phyloP scores from a whole-genome alignment of 2,329 filamentous ascomycete genomes.

The Aspergillus fischeri region DNA sequence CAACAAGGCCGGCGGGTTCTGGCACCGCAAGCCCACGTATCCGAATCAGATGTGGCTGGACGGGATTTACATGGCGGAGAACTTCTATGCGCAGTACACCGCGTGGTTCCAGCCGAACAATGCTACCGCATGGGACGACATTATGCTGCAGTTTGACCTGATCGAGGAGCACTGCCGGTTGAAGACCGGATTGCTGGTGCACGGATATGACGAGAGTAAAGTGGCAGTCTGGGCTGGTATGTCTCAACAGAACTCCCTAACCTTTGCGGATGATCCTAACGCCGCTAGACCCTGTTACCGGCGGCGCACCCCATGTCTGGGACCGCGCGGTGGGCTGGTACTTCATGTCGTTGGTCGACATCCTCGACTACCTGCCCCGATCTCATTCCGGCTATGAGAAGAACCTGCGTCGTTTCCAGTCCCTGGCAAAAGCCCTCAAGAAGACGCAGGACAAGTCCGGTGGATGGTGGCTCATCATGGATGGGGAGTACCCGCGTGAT shows the following conservation, averaged over 20 bases:
- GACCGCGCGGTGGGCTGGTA: constrained; percentile 14
- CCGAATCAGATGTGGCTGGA: constrained; percentile 17
- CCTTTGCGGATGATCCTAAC: neutral
- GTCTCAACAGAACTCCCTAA: neutral
- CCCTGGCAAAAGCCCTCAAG: constrained; percentile 8
- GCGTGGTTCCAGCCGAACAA: constrained; percentile 12
- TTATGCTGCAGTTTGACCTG: constrained; percentile 12
- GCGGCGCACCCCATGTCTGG: constrained; percentile 10
- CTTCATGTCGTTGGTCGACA: constrained; percentile 13
- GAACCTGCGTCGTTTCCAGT: constrained; percentile 10
- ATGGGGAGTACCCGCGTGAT: constrained; percentile 8
- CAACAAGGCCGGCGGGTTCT: constrained; percentile 11
- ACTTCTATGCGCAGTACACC: constrained; percentile 13
- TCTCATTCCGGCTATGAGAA: constrained; percentile 6
- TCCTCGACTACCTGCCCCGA: constrained; percentile 11
- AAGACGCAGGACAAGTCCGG: constrained; percentile 9
- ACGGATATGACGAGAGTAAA: constrained; percentile 11
- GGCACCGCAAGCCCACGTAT: constrained; percentile 14
- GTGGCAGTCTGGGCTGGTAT: constrained; percentile 15
- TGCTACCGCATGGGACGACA: constrained; percentile 13
- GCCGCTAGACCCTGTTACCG: constrained; percentile 10
- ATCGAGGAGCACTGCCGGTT: constrained; percentile 11
- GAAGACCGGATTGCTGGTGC: constrained; percentile 6
- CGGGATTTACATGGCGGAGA: constrained; percentile 14
- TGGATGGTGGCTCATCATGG: constrained; percentile 14